Evolutionary conservation across 306 rosid genomes (phyloP).

Genomic region (Malus fusca): DNA sequence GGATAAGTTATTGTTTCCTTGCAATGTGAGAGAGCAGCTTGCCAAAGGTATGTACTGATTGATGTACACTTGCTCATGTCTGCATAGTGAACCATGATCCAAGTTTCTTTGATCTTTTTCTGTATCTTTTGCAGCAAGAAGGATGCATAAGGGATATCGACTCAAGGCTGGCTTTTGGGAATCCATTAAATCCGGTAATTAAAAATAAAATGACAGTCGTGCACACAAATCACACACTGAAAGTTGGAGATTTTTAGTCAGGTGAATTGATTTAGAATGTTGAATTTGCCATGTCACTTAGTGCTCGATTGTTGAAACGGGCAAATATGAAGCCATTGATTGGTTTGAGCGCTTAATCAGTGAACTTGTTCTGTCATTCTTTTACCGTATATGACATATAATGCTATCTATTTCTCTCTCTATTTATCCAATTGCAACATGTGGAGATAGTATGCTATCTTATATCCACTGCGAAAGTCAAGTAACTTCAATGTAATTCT

Average conservation of each 20-base stretch:
- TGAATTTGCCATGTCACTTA: not conserved
- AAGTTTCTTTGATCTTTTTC: not conserved
- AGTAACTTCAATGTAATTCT: slow-evolving; percentile 1
- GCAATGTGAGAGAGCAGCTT: slow-evolving; percentile 28
- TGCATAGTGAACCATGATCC: not conserved
- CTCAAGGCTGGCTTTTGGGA: slow-evolving; percentile 89
- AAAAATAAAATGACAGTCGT: not conserved
- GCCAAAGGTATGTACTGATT: slow-evolving; percentile 19
- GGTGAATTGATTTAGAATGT: not conserved
- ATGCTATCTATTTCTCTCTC: not conserved
- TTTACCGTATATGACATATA: not conserved
- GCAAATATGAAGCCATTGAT: not conserved
- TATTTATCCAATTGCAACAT: too few relatives aligned
- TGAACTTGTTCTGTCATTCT: not conserved
- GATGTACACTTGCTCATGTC: not conserved
- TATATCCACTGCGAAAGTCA: not conserved
- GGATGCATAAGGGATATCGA: slow-evolving; percentile 42
- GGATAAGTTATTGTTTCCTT: slow-evolving; percentile 26
- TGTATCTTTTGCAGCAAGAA: slow-evolving; percentile 36
- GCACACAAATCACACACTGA: not conserved
- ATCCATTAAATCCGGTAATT: slow-evolving; percentile 78
- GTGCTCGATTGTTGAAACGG: not conserved
- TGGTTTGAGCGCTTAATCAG: not conserved
- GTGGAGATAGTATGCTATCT: not conserved
- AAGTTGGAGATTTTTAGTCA: not conserved